Evolutionary conservation across 768 basidiomycete species (phyloP), one percentile per base, ranked within the genome.

Genomic region (Boletus sensibilis): DNA sequence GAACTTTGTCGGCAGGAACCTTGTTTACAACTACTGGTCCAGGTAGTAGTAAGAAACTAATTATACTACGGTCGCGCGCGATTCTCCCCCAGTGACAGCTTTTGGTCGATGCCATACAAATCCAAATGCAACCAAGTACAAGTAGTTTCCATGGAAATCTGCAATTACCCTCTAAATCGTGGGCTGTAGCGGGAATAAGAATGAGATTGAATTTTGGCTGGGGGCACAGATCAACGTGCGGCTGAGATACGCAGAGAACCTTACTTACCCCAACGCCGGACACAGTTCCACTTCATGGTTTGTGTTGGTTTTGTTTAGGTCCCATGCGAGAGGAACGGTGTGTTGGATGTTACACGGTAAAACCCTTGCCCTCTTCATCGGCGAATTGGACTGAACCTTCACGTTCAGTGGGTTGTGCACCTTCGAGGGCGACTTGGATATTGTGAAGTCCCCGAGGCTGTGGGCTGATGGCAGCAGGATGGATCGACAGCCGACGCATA

Each of bases 381-480:
- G 1, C 23, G 52, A 51, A 55, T 25, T 49, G 58, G 18, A 29
- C 2, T 3, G 60, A 55, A 14, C n/a, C 13, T 9, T 58, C 57
- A 1, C 9, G 38, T 12, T 59, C 64, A 8, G 11, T 27, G 5
- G 52, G 55, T 42, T 40, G 50, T 11, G 48, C 9, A 20, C 21
- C 23, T 35, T 58, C 54, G 31, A 70, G 41, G 7, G 57, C n/a
- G n/a, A 70, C 41, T 44, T 66, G 61, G 35, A 63, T 46, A 33
- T 54, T 58, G 45, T 58, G 42, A 25, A 9, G 29, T 43, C 38
- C 59, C 7, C 52, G 35, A 38, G 35, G 38, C 1, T 34, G 57
- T 6, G 61, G 23, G n/a, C 0, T 41, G 2, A 4, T 2, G 18
- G 41, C 35, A 10, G 20, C 13, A 5, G 39, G 53, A 2, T 47